These are phyloP conservation scores for Mortierella sp. DNA, from an alignment of 371 early-diverging fungal genomes.

Conservation along the genomic window DNA sequence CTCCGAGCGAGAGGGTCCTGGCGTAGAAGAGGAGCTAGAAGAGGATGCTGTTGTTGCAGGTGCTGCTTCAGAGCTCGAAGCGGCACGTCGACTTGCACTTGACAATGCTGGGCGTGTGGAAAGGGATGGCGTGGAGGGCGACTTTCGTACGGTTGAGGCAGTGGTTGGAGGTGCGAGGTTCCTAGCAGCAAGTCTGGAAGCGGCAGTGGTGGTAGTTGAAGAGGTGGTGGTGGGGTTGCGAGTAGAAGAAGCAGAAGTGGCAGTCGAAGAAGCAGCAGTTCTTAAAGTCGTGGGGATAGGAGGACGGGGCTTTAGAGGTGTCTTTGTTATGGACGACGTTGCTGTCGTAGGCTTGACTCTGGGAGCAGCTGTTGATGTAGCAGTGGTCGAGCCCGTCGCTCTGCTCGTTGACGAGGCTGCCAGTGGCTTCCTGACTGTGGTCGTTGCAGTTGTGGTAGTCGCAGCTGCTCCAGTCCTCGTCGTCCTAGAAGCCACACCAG, in stretches of 20 bases:
- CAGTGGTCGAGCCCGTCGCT: slow-evolving; percentile 3
- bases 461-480: slow-evolving; percentile 14
- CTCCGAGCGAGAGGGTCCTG: slow-evolving; percentile 22
- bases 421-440: slow-evolving; percentile 13
- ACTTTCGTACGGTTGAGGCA: slow-evolving; percentile 30
- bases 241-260: slow-evolving; percentile 17
- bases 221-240: not conserved
- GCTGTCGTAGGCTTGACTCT: slow-evolving; percentile 21
- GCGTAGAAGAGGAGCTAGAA: slow-evolving; percentile 20
- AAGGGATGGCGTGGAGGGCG: slow-evolving; percentile 43
- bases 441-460: not conserved
- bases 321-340: slow-evolving; percentile 18
- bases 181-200: slow-evolving; percentile 14
- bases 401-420: slow-evolving; percentile 19
- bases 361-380: slow-evolving; percentile 7
- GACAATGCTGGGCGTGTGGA: slow-evolving; percentile 2
- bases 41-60: slow-evolving; percentile 18
- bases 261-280: slow-evolving; percentile 16
- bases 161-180: slow-evolving; percentile 21
- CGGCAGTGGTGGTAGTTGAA: slow-evolving; percentile 4
- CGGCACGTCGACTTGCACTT: slow-evolving; percentile 32
- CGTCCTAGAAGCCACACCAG: slow-evolving; percentile 7
- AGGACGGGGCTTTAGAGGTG: slow-evolving; percentile 30
- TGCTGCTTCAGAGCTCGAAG: slow-evolving; percentile 33
- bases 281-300: slow-evolving; percentile 30